These are phyloP conservation scores for Westerdykella ornata DNA, from an alignment of 2,329 filamentous ascomycete species.

Conservation along the genomic window DNA sequence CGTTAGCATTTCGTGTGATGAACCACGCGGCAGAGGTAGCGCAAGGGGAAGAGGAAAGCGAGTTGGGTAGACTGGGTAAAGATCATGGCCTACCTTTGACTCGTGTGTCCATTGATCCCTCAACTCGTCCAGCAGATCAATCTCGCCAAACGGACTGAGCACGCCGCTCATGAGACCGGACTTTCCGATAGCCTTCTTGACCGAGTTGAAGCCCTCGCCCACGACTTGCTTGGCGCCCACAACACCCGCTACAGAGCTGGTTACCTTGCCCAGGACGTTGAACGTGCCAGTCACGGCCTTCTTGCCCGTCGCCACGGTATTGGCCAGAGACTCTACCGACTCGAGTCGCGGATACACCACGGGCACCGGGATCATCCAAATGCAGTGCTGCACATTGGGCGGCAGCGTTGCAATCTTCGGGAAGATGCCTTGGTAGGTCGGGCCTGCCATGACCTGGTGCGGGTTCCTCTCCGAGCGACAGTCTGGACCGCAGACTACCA, in stretches of 20 bases:
- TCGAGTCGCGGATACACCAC: conserved; percentile 87
- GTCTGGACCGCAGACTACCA: conserved; percentile 85
- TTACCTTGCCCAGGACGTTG: conserved; percentile 91
- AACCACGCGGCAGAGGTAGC: not conserved
- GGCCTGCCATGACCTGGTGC: conserved; percentile 86
- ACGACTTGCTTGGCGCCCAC: conserved; percentile 93
- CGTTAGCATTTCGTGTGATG: too few relatives aligned
- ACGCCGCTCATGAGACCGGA: conserved; percentile 92
- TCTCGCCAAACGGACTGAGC: conserved; percentile 90
- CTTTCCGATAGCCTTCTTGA: conserved; percentile 96
- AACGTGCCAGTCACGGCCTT: conserved; percentile 95
- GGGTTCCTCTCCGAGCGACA: conserved; percentile 87
- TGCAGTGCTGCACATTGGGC: conserved; percentile 88
- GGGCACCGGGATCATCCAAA: conserved; percentile 92
- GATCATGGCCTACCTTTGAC: conserved; percentile 68
- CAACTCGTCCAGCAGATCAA: conserved; percentile 88
- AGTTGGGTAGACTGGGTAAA: too few relatives aligned
- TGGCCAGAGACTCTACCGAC: conserved; percentile 81
- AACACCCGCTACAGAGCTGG: conserved; percentile 88
- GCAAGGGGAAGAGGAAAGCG: too few relatives aligned
- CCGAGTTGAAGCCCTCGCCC: conserved; percentile 82
- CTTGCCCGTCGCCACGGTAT: conserved; percentile 89
- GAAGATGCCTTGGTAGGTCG: conserved; percentile 95
- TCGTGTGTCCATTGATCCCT: conserved; percentile 98
- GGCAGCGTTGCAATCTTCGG: conserved; percentile 89